phyloP scores from a whole-genome alignment of 306 rosid genomes.

The Quercus bicolor region DNA sequence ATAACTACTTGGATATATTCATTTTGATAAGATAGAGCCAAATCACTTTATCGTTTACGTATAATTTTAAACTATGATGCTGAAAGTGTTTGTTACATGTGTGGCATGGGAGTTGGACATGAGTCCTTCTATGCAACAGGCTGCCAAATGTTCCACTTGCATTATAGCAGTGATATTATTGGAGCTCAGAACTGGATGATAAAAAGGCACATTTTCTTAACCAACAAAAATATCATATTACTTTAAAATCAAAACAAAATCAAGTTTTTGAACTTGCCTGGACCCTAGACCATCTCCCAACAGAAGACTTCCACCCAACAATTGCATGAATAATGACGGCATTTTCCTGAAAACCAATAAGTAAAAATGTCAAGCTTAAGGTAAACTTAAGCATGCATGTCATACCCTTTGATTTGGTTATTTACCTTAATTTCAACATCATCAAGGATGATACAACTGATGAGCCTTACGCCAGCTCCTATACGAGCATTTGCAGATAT shows the following conservation, averaged over 20 bases:
- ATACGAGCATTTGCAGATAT: conserved; percentile 97
- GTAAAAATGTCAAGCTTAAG: not conserved
- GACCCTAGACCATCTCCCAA: conserved; percentile 88
- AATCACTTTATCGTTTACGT: too few relatives aligned
- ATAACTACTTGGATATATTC: too few relatives aligned
- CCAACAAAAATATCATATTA: not conserved
- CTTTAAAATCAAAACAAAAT: not conserved
- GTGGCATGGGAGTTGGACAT: not conserved
- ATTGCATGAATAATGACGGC: conserved; percentile 83
- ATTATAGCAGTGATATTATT: not conserved
- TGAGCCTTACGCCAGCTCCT: conserved; percentile 92
- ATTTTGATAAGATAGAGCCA: too few relatives aligned
- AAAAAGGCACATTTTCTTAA: not conserved
- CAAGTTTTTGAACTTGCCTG: conserved; percentile 58
- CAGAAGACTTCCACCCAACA: conserved; percentile 93
- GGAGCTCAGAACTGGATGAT: not conserved
- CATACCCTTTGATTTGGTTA: conserved; percentile 9
- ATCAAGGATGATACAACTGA: conserved; percentile 81
- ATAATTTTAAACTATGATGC: not conserved
- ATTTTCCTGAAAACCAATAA: conserved; percentile 58
- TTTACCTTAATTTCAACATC: conserved; percentile 84
- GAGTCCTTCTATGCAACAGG: not conserved
- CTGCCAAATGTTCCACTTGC: not conserved
- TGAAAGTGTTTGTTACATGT: not conserved
- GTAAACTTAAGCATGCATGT: not conserved